Evolutionary conservation across 1,139 yeast species (phyloP), one percentile per base, ranked within the genome.

Genomic region (Kodamaea anthophila): DNA sequence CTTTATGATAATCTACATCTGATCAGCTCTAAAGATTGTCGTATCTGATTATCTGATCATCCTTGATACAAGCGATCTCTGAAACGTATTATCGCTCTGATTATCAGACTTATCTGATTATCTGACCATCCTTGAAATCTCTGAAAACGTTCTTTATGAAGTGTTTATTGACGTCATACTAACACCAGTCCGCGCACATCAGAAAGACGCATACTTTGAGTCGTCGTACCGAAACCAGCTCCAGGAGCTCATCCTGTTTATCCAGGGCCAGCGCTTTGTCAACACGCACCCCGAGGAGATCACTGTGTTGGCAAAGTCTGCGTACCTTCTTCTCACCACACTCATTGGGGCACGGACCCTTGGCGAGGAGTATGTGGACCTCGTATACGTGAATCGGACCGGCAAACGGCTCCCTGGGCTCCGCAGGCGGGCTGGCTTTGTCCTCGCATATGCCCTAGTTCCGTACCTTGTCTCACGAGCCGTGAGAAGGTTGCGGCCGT

Each of bases 321-420:
- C 77, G 1, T 87, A 88, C 46, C 60, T 85, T 15, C 60, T 67
- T 2, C 58, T 85, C 21, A 88, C 96, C 0, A 86, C 96, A 0
- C 53, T 82, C 10, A 39, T 74, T 4, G 91, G 93, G 0, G 75
- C 85, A 4, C 65, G 93, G 34, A 88, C 97, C 0, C 59, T 88
- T 19, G 98, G 98, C 0, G 97, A 88, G 51, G 97, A 91, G 54
- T 88, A 88, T 52, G 91, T 88, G 11, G 96, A 88, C 53, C 60
- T 88, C 35, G 61, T 81, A 12, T 85, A 86, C 46, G 83, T 84
- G 5, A 67, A 51, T 35, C 63, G 66, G 35, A 56, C 54, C 31
- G 85, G 78, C 1, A 60, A 44, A 15, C 46, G 59, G 16, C 52
- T 80, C n/a, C 82, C 85, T 2, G 60, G 55, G 23, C 18, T 61